Conservation (phyloP, 2,329 filamentous ascomycete species). For the Clarireedia hainanense region DNA sequence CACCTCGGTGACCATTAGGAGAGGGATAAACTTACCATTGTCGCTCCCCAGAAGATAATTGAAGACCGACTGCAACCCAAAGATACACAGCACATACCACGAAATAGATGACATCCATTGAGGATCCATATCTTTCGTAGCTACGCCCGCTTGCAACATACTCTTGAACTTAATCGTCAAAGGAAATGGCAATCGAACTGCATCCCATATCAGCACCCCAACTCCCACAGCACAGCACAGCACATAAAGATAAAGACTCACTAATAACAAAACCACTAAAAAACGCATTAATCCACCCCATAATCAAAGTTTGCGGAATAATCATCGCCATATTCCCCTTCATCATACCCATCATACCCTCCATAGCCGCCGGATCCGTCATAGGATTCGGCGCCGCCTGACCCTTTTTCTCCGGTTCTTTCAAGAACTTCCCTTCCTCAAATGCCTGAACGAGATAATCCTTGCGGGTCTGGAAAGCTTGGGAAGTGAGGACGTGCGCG, state of each 20-base stretch:
- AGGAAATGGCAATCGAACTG: constrained; percentile 93
- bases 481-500: constrained; percentile 67
- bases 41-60: constrained; percentile 94
- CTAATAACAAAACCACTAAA: constrained; percentile 97
- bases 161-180: constrained; percentile 98
- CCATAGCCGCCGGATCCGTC: constrained; percentile 93
- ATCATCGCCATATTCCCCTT: constrained; percentile 99
- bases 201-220: background rate
- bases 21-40: constrained; percentile 59
- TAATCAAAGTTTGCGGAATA: constrained; percentile 95
- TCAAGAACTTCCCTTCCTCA: constrained; percentile 80
- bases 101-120: constrained; percentile 98
- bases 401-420: constrained; percentile 77
- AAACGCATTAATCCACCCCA: constrained; percentile 99
- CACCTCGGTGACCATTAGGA: background rate
- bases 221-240: background rate
- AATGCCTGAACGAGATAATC: constrained; percentile 75
- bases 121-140: constrained; percentile 91
- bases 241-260: constrained; percentile 38
- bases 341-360: constrained; percentile 99
- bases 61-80: constrained; percentile 93
- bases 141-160: constrained; percentile 96
- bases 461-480: constrained; percentile 73
- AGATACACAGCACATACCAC: constrained; percentile 98
- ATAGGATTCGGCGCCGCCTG: constrained; percentile 90